Evolutionary conservation across 2,329 filamentous ascomycete genomes (phyloP).

Genomic region (Rhynchosporium graminicola): DNA sequence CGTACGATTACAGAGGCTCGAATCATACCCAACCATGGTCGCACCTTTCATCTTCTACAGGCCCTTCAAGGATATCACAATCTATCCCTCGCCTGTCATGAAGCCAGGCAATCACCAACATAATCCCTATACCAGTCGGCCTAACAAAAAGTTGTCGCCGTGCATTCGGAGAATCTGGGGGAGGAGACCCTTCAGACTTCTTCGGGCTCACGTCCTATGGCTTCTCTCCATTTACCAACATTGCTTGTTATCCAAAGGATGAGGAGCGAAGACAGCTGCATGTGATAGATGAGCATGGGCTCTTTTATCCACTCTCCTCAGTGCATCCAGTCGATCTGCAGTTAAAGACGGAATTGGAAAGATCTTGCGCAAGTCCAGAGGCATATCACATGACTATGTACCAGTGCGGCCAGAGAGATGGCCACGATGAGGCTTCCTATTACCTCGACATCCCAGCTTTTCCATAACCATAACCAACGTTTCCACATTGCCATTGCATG

Average conservation of each 20-base stretch:
- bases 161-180: background rate
- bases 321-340: slow-evolving; percentile 4
- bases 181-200: slow-evolving; percentile 1
- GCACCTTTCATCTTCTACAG: slow-evolving; percentile 11
- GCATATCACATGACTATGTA: slow-evolving; percentile 8
- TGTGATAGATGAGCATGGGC: slow-evolving; percentile 4
- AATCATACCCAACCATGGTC: slow-evolving; percentile 5
- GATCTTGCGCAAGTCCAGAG: background rate
- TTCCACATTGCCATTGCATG: background rate
- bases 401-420: slow-evolving; percentile 2
- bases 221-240: slow-evolving; percentile 3
- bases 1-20: slow-evolving; percentile 7
- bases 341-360: slow-evolving; percentile 10
- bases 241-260: background rate
- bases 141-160: background rate
- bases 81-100: slow-evolving; percentile 7
- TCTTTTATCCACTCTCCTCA: slow-evolving; percentile 10
- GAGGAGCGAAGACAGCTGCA: background rate
- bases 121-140: slow-evolving; percentile 7
- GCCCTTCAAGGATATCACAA: slow-evolving; percentile 6
- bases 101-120: slow-evolving; percentile 1
- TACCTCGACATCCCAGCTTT: background rate
- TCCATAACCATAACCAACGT: background rate
- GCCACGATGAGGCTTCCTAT: background rate
- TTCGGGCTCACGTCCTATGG: slow-evolving; percentile 5